These are phyloP conservation scores for Thermoascus crustaceus DNA, from an alignment of 2,329 filamentous ascomycete species.

Conservation along the genomic window DNA sequence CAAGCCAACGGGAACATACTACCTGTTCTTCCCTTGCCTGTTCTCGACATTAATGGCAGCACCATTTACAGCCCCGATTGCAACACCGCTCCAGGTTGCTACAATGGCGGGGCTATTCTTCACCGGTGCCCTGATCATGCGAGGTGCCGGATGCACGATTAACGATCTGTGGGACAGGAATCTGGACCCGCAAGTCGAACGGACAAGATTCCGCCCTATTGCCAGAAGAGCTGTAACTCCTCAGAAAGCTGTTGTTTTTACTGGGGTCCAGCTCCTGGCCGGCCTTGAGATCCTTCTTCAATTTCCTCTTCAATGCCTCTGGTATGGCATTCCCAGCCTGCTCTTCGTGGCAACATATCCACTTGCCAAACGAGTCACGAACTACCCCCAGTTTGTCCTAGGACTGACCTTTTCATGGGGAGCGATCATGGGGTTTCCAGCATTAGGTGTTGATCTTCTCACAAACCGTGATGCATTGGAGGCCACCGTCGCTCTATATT, in stretches of 20 bases:
- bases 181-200: constrained; percentile 44
- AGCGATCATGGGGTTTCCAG: constrained; percentile 41
- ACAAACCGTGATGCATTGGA: constrained; percentile 27
- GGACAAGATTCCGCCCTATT: constrained; percentile 45
- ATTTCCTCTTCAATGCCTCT: constrained; percentile 35
- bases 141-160: constrained; percentile 46
- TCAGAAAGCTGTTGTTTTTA: constrained; percentile 36
- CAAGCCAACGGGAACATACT: constrained; percentile 44
- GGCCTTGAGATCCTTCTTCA: constrained; percentile 37
- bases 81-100: constrained; percentile 26
- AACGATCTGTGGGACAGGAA: constrained; percentile 50
- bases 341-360: constrained; percentile 42
- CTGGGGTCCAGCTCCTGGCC: constrained; percentile 34
- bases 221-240: constrained; percentile 44
- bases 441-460: constrained; percentile 39
- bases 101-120: constrained; percentile 34
- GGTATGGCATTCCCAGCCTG: constrained; percentile 36
- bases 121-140: constrained; percentile 41
- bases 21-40: constrained; percentile 46
- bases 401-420: constrained; percentile 46
- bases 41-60: constrained; percentile 41
- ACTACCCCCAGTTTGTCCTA: constrained; percentile 46
- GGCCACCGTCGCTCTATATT: constrained; percentile 36
- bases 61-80: constrained; percentile 26
- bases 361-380: constrained; percentile 45